Conservation (phyloP, 2,329 filamentous ascomycete species). For the Sporothrix mexicana region DNA sequence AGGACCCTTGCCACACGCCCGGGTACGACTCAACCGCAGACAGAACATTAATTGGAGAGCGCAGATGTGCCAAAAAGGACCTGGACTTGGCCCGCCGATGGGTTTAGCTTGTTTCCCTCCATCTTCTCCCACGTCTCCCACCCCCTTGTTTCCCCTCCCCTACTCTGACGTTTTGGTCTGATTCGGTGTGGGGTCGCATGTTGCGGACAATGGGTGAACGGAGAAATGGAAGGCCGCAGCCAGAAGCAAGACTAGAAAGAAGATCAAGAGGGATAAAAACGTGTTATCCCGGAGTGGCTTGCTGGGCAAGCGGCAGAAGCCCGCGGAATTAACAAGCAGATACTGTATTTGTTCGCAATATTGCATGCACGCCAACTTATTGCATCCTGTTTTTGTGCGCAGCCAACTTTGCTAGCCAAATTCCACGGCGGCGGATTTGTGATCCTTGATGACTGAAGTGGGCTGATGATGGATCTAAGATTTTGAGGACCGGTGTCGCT, state of each 20-base stretch:
- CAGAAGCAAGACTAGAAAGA: conserved; percentile 1
- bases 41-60: background rate
- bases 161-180: background rate
- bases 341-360: background rate
- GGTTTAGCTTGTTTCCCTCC: background rate
- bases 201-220: conserved; percentile 32
- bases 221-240: conserved; percentile 17
- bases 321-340: background rate
- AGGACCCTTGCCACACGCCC: conserved; percentile 11
- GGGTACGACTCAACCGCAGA: background rate
- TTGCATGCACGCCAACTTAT: background rate
- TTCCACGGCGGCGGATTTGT: background rate
- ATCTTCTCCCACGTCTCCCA: background rate
- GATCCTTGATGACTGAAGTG: background rate
- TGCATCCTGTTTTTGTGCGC: background rate
- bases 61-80: background rate
- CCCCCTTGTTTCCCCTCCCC: background rate
- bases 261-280: conserved; percentile 3
- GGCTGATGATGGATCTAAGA: conserved; percentile 4
- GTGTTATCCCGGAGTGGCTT: background rate
- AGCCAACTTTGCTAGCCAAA: background rate
- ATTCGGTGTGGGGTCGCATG: conserved; percentile 20
- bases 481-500: background rate
- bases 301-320: conserved; percentile 26
- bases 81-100: background rate